Evolutionary conservation across 331 rosid genomes (phyloP).

Genomic region (Quercus lobata): DNA sequence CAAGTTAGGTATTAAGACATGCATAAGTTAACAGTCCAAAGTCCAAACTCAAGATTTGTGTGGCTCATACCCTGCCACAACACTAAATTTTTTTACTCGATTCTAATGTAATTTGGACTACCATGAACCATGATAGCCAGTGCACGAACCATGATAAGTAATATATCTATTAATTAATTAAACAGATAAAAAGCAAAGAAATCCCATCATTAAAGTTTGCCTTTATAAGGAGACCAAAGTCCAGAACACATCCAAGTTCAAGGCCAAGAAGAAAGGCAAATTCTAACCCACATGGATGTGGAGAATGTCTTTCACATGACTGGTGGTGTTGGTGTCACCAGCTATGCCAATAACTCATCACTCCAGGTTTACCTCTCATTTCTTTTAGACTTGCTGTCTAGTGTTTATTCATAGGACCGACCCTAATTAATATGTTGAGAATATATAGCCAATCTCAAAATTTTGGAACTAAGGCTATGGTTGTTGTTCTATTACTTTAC

Average conservation of each 20-base stretch:
- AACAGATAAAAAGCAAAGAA: background rate
- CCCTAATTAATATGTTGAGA: too few species aligned
- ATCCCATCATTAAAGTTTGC: conserved; percentile 17
- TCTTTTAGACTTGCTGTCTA: background rate
- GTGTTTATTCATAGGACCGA: background rate
- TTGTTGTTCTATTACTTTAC: background rate
- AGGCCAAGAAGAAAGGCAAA: background rate
- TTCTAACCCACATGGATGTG: conserved; percentile 48
- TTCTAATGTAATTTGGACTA: conserved; percentile 11
- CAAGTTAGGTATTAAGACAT: too few species aligned
- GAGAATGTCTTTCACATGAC: conserved; percentile 79
- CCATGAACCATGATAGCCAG: too few species aligned
- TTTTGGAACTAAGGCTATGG: too few species aligned
- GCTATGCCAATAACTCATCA: conserved; percentile 84
- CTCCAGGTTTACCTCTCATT: conserved; percentile 51
- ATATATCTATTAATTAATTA: background rate
- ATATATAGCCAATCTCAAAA: too few species aligned
- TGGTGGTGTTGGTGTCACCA: conserved; percentile 76
- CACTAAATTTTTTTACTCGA: conserved; percentile 13
- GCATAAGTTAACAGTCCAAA: background rate
- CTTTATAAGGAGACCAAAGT: conserved; percentile 9
- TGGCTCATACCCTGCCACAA: conserved; percentile 6
- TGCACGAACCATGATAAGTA: conserved; percentile 10
- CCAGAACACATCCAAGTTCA: background rate
- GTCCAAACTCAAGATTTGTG: background rate